Evolutionary conservation across 2,329 filamentous ascomycete species (phyloP).

Genomic region (Penicillium sp.): DNA sequence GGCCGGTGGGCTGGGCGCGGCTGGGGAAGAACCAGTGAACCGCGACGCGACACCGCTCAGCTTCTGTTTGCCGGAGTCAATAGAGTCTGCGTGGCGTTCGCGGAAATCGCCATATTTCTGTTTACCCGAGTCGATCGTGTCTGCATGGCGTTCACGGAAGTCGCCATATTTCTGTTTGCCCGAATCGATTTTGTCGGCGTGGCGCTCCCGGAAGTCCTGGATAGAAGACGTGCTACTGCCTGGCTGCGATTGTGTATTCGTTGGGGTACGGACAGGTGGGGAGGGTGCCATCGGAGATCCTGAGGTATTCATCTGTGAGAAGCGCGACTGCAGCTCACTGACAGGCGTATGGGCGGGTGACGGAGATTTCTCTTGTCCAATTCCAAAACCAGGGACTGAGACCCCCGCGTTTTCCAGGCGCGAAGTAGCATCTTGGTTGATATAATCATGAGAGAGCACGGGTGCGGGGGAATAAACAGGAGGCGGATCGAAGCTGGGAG

Average conservation of each 20-base stretch:
- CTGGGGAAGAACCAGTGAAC: slow-evolving; percentile 7
- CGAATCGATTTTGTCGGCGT: slow-evolving; percentile 64
- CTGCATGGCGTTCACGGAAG: slow-evolving; percentile 9
- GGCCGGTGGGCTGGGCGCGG: slow-evolving; percentile 1
- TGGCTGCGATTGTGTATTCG: slow-evolving; percentile 51
- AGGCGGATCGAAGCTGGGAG: slow-evolving; percentile 46
- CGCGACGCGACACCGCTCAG: slow-evolving; percentile 46
- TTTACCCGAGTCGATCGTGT: slow-evolving; percentile 1
- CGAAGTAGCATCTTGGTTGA: slow-evolving; percentile 61
- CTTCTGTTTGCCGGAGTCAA: slow-evolving; percentile 57
- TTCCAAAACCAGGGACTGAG: slow-evolving; percentile 74
- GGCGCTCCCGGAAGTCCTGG: slow-evolving; percentile 59
- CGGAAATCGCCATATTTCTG: too few relatives aligned
- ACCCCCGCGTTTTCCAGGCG: slow-evolving; percentile 73
- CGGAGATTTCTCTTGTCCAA: slow-evolving; percentile 49
- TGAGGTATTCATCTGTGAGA: slow-evolving; percentile 55
- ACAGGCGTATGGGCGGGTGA: slow-evolving; percentile 47
- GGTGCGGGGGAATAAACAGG: slow-evolving; percentile 49
- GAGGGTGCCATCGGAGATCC: slow-evolving; percentile 27
- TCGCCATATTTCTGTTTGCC: slow-evolving; percentile 58
- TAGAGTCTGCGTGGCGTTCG: slow-evolving; percentile 64
- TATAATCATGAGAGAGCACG: slow-evolving; percentile 36
- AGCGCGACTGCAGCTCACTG: slow-evolving; percentile 67
- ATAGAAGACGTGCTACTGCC: slow-evolving; percentile 5
- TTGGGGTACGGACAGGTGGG: slow-evolving; percentile 48